Conservation (phyloP, 441 rosid species). For the Syzygium syzygioides region DNA sequence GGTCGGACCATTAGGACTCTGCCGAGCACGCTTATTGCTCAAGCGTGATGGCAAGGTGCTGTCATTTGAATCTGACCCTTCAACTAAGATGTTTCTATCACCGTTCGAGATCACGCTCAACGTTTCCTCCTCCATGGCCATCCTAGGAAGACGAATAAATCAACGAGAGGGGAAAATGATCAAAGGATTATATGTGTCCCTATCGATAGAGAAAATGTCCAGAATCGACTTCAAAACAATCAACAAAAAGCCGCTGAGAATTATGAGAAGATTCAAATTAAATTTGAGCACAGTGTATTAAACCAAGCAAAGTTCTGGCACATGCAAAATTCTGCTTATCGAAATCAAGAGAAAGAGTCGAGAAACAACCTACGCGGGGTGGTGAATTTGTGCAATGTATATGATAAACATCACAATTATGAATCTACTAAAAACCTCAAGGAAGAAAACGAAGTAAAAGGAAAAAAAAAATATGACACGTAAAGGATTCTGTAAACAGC, state of each 20-base stretch:
- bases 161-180: background rate
- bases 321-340: background rate
- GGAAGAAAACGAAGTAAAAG: background rate
- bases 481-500: background rate
- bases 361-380: background rate
- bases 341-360: background rate
- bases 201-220: background rate
- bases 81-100: slow-evolving; percentile 5
- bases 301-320: background rate
- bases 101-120: slow-evolving; percentile 17
- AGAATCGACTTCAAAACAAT: background rate
- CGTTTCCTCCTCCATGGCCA: slow-evolving; percentile 22
- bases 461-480: background rate
- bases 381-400: background rate
- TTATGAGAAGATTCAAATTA: background rate
- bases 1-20: background rate
- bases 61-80: slow-evolving; percentile 35
- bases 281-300: background rate
- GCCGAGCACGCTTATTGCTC: slow-evolving; percentile 13
- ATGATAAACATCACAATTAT: background rate
- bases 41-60: slow-evolving; percentile 3
- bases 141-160: slow-evolving; percentile 9
- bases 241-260: background rate
- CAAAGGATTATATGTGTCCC: background rate
- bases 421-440: background rate